Evolutionary conservation across 164 flowering plant species (phyloP).

Genomic region (Vitis labrusca): DNA sequence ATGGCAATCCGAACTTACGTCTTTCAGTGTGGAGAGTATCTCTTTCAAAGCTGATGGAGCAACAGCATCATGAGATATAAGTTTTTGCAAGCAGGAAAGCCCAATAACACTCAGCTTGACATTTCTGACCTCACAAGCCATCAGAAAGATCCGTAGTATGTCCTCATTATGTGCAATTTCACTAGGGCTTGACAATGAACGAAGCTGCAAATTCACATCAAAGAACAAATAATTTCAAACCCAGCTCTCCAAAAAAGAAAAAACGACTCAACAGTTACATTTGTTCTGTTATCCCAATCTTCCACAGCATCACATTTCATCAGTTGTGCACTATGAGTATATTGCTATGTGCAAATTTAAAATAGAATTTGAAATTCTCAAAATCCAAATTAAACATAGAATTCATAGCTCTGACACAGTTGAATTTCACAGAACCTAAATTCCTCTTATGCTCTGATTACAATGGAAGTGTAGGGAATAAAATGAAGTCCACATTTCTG

Average conservation of each 20-base stretch:
- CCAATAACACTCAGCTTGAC: constrained; percentile 93
- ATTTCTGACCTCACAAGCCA: constrained; percentile 91
- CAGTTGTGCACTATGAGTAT: too few species aligned
- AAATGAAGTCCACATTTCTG: neutral
- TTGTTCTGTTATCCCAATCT: too few species aligned
- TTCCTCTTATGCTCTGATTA: too few species aligned
- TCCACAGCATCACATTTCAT: too few species aligned
- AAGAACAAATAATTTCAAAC: neutral
- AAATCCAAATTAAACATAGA: too few species aligned
- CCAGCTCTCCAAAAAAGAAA: neutral
- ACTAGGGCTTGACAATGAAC: constrained; percentile 68
- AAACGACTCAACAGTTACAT: too few species aligned
- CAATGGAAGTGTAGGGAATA: too few species aligned
- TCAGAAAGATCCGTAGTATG: constrained; percentile 76
- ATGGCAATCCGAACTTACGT: constrained; percentile 48
- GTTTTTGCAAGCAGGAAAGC: constrained; percentile 92
- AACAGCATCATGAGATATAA: constrained; percentile 92
- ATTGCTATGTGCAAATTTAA: too few species aligned
- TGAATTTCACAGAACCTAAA: too few species aligned
- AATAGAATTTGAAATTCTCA: too few species aligned
- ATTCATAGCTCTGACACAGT: too few species aligned
- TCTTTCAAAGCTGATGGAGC: constrained; percentile 76
- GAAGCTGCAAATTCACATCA: constrained; percentile 57
- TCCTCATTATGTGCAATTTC: constrained; percentile 92
- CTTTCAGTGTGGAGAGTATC: constrained; percentile 79